Evolutionary conservation across 306 rosid genomes (phyloP).

Genomic region (Hippophae rhamnoides): DNA sequence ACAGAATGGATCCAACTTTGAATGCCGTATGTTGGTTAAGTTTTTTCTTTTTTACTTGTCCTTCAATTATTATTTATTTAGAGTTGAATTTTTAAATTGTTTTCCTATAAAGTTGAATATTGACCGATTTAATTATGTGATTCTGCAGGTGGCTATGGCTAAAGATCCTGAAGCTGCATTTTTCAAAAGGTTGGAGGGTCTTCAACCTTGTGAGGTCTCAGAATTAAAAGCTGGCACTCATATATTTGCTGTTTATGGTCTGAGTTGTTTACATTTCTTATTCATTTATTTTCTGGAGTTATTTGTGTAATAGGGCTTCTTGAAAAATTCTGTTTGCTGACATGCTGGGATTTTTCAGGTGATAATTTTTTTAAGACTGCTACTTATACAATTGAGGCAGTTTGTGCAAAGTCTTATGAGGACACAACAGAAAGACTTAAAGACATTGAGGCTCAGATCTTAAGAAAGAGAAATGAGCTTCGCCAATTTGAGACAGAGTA

Average conservation of each 20-base stretch:
- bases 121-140: conserved; percentile 14
- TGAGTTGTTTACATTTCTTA: conserved; percentile 32
- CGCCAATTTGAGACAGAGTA: conserved; percentile 94
- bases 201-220: conserved; percentile 96
- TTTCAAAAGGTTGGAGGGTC: conserved; percentile 98
- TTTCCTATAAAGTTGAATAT: conserved; percentile 9
- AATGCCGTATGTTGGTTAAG: conserved; percentile 58
- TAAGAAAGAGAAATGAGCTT: conserved; percentile 92
- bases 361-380: conserved; percentile 99
- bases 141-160: conserved; percentile 89
- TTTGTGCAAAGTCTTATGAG: conserved; percentile 65
- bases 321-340: conserved; percentile 18
- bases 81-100: conserved; percentile 8
- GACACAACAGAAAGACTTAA: conserved; percentile 68
- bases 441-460: conserved; percentile 84
- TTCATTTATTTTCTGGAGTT: conserved; percentile 21
- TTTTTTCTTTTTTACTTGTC: too few relatives aligned
- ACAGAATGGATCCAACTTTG: conserved; percentile 98
- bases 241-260: conserved; percentile 96
- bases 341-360: conserved; percentile 42
- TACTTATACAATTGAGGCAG: conserved; percentile 77
- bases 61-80: too few relatives aligned
- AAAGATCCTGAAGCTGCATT: conserved; percentile 97
- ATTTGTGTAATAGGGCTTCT: conserved; percentile 3
- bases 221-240: conserved; percentile 96